Evolutionary conservation across 352 stramenopile genomes (phyloP), one percentile per base, ranked within the genome.

Genomic region (Peronospora tabacina): DNA sequence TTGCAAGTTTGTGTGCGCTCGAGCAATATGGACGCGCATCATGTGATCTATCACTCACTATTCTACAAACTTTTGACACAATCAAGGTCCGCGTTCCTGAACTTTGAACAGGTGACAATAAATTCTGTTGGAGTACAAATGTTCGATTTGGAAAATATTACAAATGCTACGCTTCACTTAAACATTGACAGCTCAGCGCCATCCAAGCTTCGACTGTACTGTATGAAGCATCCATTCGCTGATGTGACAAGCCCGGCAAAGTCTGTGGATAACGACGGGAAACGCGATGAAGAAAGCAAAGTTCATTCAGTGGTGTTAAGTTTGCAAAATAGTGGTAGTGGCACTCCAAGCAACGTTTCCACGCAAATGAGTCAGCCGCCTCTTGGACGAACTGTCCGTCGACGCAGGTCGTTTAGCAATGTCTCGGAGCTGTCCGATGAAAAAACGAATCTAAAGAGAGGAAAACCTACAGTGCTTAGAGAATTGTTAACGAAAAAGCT

Each of bases 1-100:
- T 68, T 82, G 13, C 79, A 92, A 54, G 82, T 95, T 20, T 93
- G 82, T 32, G 82, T 95, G 7, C 80, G 82, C 7, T 94, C 82
- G 9, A 92, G 82, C 68, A 95, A 95, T 56, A 95, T 95, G 84
- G 84, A 95, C 40, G 82, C 84, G 1, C 82, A 95, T 42, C 82
- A 94, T 49, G 84, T 95, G 24, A 95, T 95, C 46, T 95, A 95
- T 48, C 84, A 95, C 49, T 95, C 84, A 26, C 59, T 93, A 28
- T 95, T 93, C 51, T 95, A 95, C 78, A 92, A 90, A 44, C 64
- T 95, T 17, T 47, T 92, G 47, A 95, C 84, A 15, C 81, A 79
- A 34, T 88, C 80, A 20, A 82, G 72, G 45, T 90, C 82, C 10
- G 84, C 81, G 35, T 93, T 94, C 40, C 49, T 94, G 26, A 94